Conservation (phyloP, 2,329 filamentous ascomycete genomes). For the Fusarium chaquense region DNA sequence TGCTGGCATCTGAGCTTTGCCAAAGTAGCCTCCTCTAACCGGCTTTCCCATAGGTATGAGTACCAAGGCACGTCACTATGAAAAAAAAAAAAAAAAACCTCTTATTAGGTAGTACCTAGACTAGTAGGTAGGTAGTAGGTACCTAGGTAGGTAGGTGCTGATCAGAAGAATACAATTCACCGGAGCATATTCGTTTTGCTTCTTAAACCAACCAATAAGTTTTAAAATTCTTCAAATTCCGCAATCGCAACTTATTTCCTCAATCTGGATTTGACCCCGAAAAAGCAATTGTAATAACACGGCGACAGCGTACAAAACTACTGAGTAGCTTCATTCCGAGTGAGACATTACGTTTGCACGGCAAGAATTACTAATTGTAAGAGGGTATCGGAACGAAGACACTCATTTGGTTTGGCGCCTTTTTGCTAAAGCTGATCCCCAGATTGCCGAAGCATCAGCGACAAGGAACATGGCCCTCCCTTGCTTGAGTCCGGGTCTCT, state of each 20-base stretch:
- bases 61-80: background rate
- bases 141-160: background rate
- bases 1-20: background rate
- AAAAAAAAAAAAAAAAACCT: background rate
- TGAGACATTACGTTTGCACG: constrained; percentile 27
- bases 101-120: background rate
- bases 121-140: too few species aligned
- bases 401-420: constrained; percentile 8
- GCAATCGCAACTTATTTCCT: background rate
- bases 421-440: background rate
- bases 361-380: background rate
- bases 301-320: background rate
- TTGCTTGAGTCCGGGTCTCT: background rate
- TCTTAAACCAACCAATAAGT: background rate
- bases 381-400: background rate
- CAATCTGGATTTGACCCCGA: constrained; percentile 3
- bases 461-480: constrained; percentile 25
- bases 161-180: background rate
- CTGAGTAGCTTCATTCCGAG: constrained; percentile 28
- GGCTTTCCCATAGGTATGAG: background rate
- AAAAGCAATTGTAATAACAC: constrained; percentile 11
- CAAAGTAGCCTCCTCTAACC: background rate
- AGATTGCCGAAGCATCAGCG: constrained; percentile 23
- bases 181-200: background rate
- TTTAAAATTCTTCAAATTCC: background rate